phyloP scores from a whole-genome alignment of 352 stramenopile species.

The Lagenidium sp. region DNA sequence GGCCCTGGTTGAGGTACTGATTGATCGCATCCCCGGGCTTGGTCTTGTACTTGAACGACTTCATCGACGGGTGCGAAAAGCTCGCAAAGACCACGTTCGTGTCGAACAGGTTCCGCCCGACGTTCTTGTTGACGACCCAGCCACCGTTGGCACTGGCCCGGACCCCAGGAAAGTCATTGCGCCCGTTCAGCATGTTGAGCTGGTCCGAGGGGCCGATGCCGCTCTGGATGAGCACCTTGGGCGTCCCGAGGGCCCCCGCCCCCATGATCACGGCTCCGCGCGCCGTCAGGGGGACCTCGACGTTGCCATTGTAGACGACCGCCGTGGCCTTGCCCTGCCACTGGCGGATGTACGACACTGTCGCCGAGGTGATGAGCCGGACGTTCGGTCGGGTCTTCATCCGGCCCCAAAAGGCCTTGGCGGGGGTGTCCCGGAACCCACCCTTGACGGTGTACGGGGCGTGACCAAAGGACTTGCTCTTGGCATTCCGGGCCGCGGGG shows the following conservation, averaged over 20 bases:
- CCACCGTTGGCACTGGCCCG: conserved; percentile 2
- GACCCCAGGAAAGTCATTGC: conserved; percentile 37
- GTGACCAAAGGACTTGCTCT: conserved; percentile 46
- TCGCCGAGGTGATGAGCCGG: conserved; percentile 32
- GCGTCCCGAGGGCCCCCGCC: conserved; percentile 52
- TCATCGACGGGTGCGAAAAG: conserved; percentile 41
- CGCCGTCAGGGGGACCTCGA: conserved; percentile 21
- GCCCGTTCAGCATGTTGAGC: conserved; percentile 29
- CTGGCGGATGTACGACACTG: conserved; percentile 43
- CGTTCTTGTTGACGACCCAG: conserved; percentile 42
- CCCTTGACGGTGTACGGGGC: conserved; percentile 44
- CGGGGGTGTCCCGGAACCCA: conserved; percentile 37
- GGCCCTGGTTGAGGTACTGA: conserved; percentile 38
- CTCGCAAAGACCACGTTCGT: conserved; percentile 31
- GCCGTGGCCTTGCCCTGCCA: conserved; percentile 24
- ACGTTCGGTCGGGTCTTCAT: conserved; percentile 45
- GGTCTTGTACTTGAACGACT: conserved; percentile 26
- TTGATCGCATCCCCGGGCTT: conserved; percentile 22
- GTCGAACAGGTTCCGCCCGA: conserved; percentile 49
- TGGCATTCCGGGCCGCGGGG: conserved; percentile 31
- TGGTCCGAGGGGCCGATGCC: conserved; percentile 61
- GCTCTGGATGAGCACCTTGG: conserved; percentile 75
- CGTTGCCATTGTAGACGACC: conserved; percentile 37
- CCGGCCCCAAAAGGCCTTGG: conserved; percentile 36
- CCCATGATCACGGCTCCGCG: conserved; percentile 65